Evolutionary conservation across 2,329 filamentous ascomycete genomes (phyloP), one percentile per base, ranked within the genome.

Genomic region (Fusarium sp.): DNA sequence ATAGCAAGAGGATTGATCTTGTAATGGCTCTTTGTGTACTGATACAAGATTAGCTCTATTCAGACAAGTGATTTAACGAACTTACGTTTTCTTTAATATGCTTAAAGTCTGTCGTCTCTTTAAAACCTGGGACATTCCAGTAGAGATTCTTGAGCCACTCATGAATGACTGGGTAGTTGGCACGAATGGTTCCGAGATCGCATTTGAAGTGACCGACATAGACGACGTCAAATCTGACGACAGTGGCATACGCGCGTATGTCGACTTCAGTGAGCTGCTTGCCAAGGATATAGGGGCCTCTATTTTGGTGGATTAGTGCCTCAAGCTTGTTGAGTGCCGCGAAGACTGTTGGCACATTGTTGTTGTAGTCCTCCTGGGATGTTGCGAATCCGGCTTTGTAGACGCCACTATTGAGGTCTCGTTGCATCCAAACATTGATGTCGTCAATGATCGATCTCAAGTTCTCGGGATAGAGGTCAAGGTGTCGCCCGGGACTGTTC

Each of bases 91-190:
- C 90, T 81, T 92, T 93, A 78, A 92, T 92, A 75, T 93, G 90
- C 70, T 81, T 86, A 72, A 92, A 92, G 70, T 92, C 84, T 0
- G 90, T 92, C 22, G 88, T 90, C 74, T 89, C 87, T 65, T 79
- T 85, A 69, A 90, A 75, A 10, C 81, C 82, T 11, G 75, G 75
- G 4, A 79, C 77, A 74, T 93, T 91, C 92, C 92, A 94, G 79
- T 94, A 95, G 60, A 94, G 80, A 67, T 89, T 86, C 58, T 91
- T 85, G 66, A 94, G 70, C 92, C 92, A 94, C 66, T 86, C 86
- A 79, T 94, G 91, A 55, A 94, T 83, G 42, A 87, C 83, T 7
- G 92, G 93, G 78, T 90, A 92, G 75, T 91, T 89, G 73, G 89
- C 85, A 3, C 90, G 83, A 63, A 92, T 90, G 78, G 89, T 90